Evolutionary conservation across 2,329 filamentous ascomycete genomes (phyloP).

Genomic region (Stemphylium lycopersici): DNA sequence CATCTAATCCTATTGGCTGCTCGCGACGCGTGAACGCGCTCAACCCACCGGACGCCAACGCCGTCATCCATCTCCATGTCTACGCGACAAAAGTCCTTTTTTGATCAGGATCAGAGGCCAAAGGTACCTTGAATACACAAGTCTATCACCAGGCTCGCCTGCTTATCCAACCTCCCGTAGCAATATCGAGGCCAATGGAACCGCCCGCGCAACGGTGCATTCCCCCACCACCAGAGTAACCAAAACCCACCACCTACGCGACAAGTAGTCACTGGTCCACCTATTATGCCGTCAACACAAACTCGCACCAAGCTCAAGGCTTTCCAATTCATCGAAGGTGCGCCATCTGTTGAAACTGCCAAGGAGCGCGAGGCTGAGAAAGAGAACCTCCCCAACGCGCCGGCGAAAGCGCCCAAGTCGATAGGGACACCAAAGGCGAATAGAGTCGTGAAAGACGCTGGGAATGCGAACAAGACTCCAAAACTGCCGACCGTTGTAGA

Average conservation of each 20-base stretch:
- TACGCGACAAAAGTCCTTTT: slow-evolving; percentile 58
- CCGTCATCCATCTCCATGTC: slow-evolving; percentile 47
- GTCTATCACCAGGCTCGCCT: neutral
- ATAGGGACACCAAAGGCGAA: slow-evolving; percentile 31
- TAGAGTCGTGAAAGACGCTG: slow-evolving; percentile 19
- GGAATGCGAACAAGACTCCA: slow-evolving; percentile 33
- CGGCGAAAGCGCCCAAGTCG: slow-evolving; percentile 11
- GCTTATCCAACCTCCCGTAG: slow-evolving; percentile 22
- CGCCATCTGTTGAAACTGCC: slow-evolving; percentile 26
- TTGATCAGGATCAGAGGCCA: slow-evolving; percentile 54
- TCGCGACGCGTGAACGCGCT: slow-evolving; percentile 26
- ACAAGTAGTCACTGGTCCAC: slow-evolving; percentile 44
- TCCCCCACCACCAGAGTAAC: slow-evolving; percentile 33
- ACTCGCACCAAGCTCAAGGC: slow-evolving; percentile 62
- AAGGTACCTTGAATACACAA: slow-evolving; percentile 42
- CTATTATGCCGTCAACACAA: slow-evolving; percentile 58
- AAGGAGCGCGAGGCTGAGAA: slow-evolving; percentile 49
- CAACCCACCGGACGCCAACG: slow-evolving; percentile 7
- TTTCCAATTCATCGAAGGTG: slow-evolving; percentile 58
- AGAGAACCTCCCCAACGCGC: slow-evolving; percentile 46
- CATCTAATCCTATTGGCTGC: slow-evolving; percentile 8
- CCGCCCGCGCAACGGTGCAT: slow-evolving; percentile 38
- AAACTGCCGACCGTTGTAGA: slow-evolving; percentile 33
- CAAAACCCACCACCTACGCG: slow-evolving; percentile 36
- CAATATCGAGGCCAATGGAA: slow-evolving; percentile 46